These are phyloP conservation scores for Leptographium procerum DNA, from an alignment of 2,329 filamentous ascomycete genomes.

Conservation along the genomic window DNA sequence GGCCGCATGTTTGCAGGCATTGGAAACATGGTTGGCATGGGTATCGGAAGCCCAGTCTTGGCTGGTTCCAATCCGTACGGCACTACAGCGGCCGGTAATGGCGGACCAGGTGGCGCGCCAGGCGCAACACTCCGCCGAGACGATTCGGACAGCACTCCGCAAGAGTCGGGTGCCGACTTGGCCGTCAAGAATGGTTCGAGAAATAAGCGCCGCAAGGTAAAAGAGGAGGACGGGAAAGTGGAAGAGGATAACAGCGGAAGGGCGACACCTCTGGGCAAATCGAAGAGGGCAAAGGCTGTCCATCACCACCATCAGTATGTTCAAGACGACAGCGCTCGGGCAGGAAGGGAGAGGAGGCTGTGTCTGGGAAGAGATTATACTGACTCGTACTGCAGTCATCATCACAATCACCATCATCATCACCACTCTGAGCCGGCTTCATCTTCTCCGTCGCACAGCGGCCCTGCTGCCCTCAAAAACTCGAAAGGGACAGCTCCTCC, in stretches of 20 bases:
- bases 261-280: constrained; percentile 45
- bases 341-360: background rate
- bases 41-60: constrained; percentile 40
- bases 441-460: constrained; percentile 26
- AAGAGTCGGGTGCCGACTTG: constrained; percentile 32
- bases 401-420: constrained; percentile 52
- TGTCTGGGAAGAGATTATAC: background rate
- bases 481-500: constrained; percentile 34
- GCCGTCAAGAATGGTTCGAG: constrained; percentile 27
- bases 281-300: constrained; percentile 55
- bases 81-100: constrained; percentile 19
- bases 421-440: constrained; percentile 36
- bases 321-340: constrained; percentile 3
- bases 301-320: constrained; percentile 58
- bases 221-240: constrained; percentile 59
- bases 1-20: constrained; percentile 95
- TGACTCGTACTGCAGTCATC: constrained; percentile 11
- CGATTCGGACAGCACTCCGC: constrained; percentile 32
- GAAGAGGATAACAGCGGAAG: constrained; percentile 58
- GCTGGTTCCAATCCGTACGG: constrained; percentile 31
- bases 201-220: constrained; percentile 56
- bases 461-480: constrained; percentile 36
- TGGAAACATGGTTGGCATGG: constrained; percentile 42
- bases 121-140: constrained; percentile 33
- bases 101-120: background rate